Evolutionary conservation across 768 basidiomycete genomes (phyloP).

Genomic region (Lentinula sp.): DNA sequence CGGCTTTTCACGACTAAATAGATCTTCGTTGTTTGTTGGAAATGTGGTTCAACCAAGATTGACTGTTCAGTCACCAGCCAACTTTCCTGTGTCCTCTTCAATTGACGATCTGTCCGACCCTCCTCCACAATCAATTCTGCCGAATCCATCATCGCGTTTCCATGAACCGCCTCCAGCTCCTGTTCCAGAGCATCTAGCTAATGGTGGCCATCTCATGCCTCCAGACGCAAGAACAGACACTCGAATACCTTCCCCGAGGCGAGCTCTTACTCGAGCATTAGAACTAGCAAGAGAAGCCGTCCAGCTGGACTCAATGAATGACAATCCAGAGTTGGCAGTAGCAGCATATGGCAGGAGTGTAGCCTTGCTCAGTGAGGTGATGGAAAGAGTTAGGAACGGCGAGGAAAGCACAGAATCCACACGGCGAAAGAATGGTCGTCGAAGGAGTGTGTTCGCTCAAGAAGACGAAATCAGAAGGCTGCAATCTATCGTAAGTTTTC

Average conservation of each 20-base stretch:
- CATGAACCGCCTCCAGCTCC: constrained; percentile 15
- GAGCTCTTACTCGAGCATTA: constrained; percentile 79
- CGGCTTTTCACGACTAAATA: neutral
- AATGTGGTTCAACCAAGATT: constrained; percentile 51
- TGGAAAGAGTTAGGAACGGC: constrained; percentile 84
- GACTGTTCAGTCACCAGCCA: constrained; percentile 55
- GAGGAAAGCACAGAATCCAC: constrained; percentile 71
- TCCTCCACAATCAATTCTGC: constrained; percentile 46
- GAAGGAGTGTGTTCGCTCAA: constrained; percentile 81
- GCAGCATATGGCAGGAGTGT: constrained; percentile 85
- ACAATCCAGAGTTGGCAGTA: constrained; percentile 87
- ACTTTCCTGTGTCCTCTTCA: constrained; percentile 21
- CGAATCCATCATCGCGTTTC: constrained; percentile 28
- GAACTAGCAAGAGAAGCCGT: constrained; percentile 90
- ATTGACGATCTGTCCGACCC: constrained; percentile 53
- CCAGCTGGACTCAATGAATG: constrained; percentile 79
- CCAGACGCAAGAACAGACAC: constrained; percentile 43
- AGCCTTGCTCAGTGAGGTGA: constrained; percentile 82
- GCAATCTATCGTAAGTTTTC: constrained; percentile 76
- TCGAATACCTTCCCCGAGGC: constrained; percentile 70
- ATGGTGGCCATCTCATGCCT: constrained; percentile 33
- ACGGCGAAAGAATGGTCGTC: constrained; percentile 49
- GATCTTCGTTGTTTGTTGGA: constrained; percentile 21
- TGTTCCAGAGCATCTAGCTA: constrained; percentile 14
- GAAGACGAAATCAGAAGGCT: constrained; percentile 85